Base-by-base conservation (phyloP, 2,329 filamentous ascomycete species). In the Metarhizium sp. region DNA sequence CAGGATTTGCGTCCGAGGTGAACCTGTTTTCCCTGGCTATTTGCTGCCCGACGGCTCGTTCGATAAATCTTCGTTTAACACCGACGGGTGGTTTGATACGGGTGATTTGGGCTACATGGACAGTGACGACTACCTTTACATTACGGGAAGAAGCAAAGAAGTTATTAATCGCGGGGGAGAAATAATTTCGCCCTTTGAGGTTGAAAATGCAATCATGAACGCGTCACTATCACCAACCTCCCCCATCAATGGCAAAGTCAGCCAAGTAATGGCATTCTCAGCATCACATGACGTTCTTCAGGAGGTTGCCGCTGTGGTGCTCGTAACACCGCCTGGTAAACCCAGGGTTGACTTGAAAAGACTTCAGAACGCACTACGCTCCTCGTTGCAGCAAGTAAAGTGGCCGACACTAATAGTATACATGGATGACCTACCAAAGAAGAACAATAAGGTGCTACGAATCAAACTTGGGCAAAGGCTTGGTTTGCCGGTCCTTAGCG, bases 111-210 rank as follows among this genome's bases (percentile, higher is more conserved):
- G 78, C 2, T 76, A 78, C 54, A 69, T 80, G 56, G 78, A 81
- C 58, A 55, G 64, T 1, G 73, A 78, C 11, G 76, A 76, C 30
- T 80, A 75, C 59, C 70, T 81, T 8, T 80, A 75, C 64, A 76
- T 81, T 59, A 81, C 78, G 2, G 78, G 78, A 7, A 72, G 78
- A 34, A 79, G 73, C 62, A 81, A 81, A 60, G 78, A 81, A 55
- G 76, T 81, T 55, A 80, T 81, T 64, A 81, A 81, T 61, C 74
- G 78, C 11, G 79, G 79, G 40, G 78, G 79, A 38, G 79, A 82
- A 62, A 71, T 81, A n/a, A 81, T 82, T 55, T 80, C 77, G 4
- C 79, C 79, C 0, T 80, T 81, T 54, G 79, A 82, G 60, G 73
- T 82, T n/a, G 79, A 82, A 60, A 76, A 81, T 59, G 78, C 78